These are phyloP conservation scores for Macrotyloma uniflorum DNA, from an alignment of 306 rosid genomes.

Conservation along the genomic window DNA sequence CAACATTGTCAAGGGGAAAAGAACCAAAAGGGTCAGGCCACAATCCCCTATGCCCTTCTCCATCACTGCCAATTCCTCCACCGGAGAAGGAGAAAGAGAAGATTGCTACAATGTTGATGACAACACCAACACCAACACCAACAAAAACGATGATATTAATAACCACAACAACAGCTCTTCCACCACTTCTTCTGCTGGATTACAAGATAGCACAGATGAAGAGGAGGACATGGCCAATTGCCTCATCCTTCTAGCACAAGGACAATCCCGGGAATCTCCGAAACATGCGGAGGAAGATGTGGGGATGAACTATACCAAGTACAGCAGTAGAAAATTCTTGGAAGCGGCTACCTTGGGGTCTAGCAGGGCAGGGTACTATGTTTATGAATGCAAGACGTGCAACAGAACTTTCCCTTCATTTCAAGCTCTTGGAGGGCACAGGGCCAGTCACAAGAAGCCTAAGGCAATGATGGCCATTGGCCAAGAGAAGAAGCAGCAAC, in stretches of 20 bases:
- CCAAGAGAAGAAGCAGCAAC: constrained; percentile 40
- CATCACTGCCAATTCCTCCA: constrained; percentile 48
- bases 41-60: constrained; percentile 85
- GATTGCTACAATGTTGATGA: constrained; percentile 4
- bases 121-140: background rate
- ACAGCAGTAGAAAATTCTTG: constrained; percentile 65
- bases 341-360: constrained; percentile 45
- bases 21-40: constrained; percentile 88
- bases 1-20: constrained; percentile 70
- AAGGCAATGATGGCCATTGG: constrained; percentile 44
- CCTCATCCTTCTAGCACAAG: constrained; percentile 80
- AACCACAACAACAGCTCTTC: constrained; percentile 34
- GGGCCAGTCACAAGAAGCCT: constrained; percentile 91
- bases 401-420: constrained; percentile 78
- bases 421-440: constrained; percentile 88
- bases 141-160: background rate
- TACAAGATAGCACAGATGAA: constrained; percentile 56
- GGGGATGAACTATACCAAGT: constrained; percentile 38
- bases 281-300: constrained; percentile 37
- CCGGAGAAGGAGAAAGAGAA: constrained; percentile 39
- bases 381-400: constrained; percentile 87
- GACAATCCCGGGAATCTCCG: constrained; percentile 52
- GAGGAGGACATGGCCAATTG: constrained; percentile 94
- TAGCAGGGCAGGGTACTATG: constrained; percentile 54
- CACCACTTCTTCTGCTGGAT: constrained; percentile 48